These are phyloP conservation scores for Mycena kentingensis DNA, from an alignment of 768 basidiomycete genomes.

Conservation along the genomic window DNA sequence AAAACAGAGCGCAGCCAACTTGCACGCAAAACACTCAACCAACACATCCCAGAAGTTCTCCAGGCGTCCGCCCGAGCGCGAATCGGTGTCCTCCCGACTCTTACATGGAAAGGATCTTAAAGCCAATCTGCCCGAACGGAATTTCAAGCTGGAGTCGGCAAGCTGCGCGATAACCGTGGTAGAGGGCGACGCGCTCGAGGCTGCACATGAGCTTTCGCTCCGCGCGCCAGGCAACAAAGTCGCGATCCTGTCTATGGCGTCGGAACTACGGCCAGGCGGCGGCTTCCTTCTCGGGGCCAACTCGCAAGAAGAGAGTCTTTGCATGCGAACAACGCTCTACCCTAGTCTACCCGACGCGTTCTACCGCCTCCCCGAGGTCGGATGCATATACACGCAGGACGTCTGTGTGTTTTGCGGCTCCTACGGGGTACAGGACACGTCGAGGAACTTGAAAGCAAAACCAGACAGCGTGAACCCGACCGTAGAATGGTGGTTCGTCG, in stretches of 20 bases:
- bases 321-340: conserved; percentile 25
- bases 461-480: conserved; percentile 10
- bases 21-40: conserved; percentile 21
- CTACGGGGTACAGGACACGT: conserved; percentile 5
- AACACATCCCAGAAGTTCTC: conserved; percentile 22
- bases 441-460: background rate
- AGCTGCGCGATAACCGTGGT: conserved; percentile 17
- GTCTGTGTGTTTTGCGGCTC: conserved; percentile 25
- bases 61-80: conserved; percentile 19
- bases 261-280: conserved; percentile 24
- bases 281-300: conserved; percentile 24
- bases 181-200: conserved; percentile 23
- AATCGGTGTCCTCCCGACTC: conserved; percentile 16
- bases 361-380: conserved; percentile 25
- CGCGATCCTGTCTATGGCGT: conserved; percentile 25
- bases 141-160: background rate
- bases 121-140: background rate
- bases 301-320: conserved; percentile 24
- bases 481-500: conserved; percentile 23
- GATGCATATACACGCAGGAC: conserved; percentile 22
- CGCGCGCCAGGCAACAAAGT: conserved; percentile 12
- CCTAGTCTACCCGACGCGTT: conserved; percentile 20
- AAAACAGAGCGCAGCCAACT: conserved; percentile 20
- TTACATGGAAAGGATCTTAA: conserved; percentile 12
- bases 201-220: conserved; percentile 11